Base-by-base conservation (phyloP, 352 stramenopile species). In the Peronospora belbahrii region DNA sequence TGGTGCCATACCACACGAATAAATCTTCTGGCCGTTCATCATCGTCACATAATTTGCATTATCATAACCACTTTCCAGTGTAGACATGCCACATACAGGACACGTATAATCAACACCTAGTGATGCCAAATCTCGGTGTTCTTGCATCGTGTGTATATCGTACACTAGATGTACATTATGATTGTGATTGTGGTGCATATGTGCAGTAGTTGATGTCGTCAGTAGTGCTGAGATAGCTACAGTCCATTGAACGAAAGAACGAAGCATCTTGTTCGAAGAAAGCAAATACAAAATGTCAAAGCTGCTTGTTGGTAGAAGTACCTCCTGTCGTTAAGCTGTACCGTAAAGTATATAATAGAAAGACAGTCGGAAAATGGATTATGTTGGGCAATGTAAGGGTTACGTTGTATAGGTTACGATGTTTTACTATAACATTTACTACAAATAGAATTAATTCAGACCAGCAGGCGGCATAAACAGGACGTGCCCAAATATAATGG, bases 1-100 rank as follows among this genome's bases (percentile, higher is more conserved):
- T 39, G 74, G 39, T 14, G 62, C 72, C 80, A 92, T 92, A 40
- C 77, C 77, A 48, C 80, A 91, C 30, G 77, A 70, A 61, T 85
- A 88, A 42, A 92, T 53, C 22, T 55, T 62, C 62, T 92, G 80
- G 14, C 74, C 75, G 34, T 86, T 68, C 17, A 42, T 47, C 28
- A 84, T 65, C 6, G 17, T 47, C 32, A 88, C 64, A 48, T 83
- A 87, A 62, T 85, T 87, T 4, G 43, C 41, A 52, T 83, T 82
- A 46, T 80, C 56, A 49, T 83, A 83, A 50, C 55, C 62, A 40
- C 27, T 61, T 11, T 74, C 55, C 10, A 70, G 37, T 18, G 70
- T 83, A 10, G 68, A 74, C 76, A 85, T 85, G 56, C 73, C 69
- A 55, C 80, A 91, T 17, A 83, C 65, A 13, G 80, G 77, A 49